Conservation (phyloP, 805 yeast genomes). For the Candida quercuum region DNA sequence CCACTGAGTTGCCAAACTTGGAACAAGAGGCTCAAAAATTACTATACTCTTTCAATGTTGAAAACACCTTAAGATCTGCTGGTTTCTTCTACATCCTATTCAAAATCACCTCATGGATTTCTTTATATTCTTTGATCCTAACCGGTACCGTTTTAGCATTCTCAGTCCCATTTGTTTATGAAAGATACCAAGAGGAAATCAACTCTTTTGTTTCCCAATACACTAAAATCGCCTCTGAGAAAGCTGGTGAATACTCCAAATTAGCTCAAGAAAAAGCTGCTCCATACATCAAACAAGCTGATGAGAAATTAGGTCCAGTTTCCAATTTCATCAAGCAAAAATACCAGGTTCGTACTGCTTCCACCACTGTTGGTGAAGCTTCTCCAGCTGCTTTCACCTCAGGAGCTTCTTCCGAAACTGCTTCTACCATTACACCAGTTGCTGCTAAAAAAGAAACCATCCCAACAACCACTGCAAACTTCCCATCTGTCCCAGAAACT, state of each 20-base stretch:
- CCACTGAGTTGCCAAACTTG: constrained; percentile 39
- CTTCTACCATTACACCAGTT: constrained; percentile 36
- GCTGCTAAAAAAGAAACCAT: constrained; percentile 3
- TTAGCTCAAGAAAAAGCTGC: constrained; percentile 49
- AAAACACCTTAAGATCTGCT: constrained; percentile 69
- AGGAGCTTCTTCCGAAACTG: constrained; percentile 44
- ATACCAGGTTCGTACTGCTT: constrained; percentile 59
- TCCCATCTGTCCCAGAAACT: constrained; percentile 31
- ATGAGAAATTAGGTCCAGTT: constrained; percentile 62
- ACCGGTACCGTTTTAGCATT: constrained; percentile 57
- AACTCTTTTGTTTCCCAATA: constrained; percentile 52
- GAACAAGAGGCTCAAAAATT: constrained; percentile 54
- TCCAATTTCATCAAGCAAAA: constrained; percentile 52
- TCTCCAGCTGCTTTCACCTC: constrained; percentile 10
- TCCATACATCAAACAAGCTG: constrained; percentile 55
- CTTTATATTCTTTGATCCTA: constrained; percentile 63
- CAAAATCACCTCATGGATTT: constrained; percentile 70
- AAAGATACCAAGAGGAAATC: constrained; percentile 70
- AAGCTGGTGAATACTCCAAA: constrained; percentile 39
- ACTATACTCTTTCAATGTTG: constrained; percentile 64
- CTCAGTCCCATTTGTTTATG: constrained; percentile 71
- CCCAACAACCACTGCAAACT: constrained; percentile 11
- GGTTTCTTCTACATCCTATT: constrained; percentile 57
- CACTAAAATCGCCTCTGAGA: constrained; percentile 42
- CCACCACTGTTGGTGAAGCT: constrained; percentile 48